phyloP scores from a whole-genome alignment of 495 filamentous ascomycete species.

The Aspergillus avenaceus region DNA sequence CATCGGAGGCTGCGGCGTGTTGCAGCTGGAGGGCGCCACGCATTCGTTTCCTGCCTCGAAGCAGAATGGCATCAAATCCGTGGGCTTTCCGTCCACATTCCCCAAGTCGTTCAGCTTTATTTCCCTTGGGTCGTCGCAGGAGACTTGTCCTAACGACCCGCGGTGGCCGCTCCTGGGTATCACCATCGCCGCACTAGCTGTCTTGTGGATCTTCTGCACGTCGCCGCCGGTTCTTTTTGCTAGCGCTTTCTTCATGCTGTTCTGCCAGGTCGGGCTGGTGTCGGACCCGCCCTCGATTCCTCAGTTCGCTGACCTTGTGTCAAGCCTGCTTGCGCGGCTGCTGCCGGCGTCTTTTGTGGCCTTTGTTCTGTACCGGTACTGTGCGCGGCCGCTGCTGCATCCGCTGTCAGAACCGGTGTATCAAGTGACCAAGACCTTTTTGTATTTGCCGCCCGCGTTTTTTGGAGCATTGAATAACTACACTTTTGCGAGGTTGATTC shows the following conservation, averaged over 20 bases:
- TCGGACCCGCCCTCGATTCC: slow-evolving; percentile 64
- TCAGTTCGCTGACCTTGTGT: slow-evolving; percentile 58
- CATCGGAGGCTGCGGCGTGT: slow-evolving; percentile 73
- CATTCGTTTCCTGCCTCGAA: slow-evolving; percentile 56
- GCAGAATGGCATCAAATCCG: slow-evolving; percentile 61
- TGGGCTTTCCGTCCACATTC: slow-evolving; percentile 71
- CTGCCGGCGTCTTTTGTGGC: slow-evolving; percentile 72
- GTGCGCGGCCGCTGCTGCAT: slow-evolving; percentile 48
- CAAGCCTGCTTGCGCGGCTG: slow-evolving; percentile 66
- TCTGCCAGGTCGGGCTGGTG: slow-evolving; percentile 73
- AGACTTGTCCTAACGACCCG: slow-evolving; percentile 51
- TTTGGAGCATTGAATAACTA: slow-evolving; percentile 79
- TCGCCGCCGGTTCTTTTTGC: slow-evolving; percentile 68
- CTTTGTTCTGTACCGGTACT: slow-evolving; percentile 71
- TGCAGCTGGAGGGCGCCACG: slow-evolving; percentile 62
- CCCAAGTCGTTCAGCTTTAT: slow-evolving; percentile 71
- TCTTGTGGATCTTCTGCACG: slow-evolving; percentile 65
- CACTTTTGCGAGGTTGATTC: slow-evolving; percentile 74
- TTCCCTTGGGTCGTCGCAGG: slow-evolving; percentile 33
- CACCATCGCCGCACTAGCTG: slow-evolving; percentile 59
- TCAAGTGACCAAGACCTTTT: slow-evolving; percentile 66
- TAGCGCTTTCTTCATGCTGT: slow-evolving; percentile 66
- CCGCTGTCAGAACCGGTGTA: slow-evolving; percentile 54
- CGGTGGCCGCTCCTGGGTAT: slow-evolving; percentile 73
- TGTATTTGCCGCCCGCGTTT: slow-evolving; percentile 74